phyloP scores from a whole-genome alignment of 768 basidiomycete genomes.

The Pisolithus albus region DNA sequence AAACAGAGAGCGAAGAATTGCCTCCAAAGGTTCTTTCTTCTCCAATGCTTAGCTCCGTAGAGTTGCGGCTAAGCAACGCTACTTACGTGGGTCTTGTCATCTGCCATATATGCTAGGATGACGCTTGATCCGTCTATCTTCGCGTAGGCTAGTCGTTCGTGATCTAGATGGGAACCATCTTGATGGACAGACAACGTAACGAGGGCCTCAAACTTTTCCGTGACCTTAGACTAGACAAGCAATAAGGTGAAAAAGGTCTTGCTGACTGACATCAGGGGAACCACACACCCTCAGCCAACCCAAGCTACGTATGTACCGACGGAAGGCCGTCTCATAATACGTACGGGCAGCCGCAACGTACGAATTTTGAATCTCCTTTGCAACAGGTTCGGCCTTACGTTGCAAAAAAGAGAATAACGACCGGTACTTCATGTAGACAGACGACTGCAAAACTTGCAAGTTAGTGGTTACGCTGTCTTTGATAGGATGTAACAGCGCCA shows the following conservation, averaged over 20 bases:
- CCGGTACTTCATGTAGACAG: slow-evolving; percentile 76
- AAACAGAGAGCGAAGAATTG: slow-evolving; percentile 74
- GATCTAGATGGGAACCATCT: slow-evolving; percentile 35
- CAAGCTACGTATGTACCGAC: slow-evolving; percentile 81
- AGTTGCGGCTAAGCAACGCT: background rate
- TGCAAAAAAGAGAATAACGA: slow-evolving; percentile 80
- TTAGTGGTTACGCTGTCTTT: slow-evolving; percentile 81
- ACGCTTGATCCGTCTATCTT: slow-evolving; percentile 76
- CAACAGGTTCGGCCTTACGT: slow-evolving; percentile 73
- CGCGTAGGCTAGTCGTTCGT: slow-evolving; percentile 56
- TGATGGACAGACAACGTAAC: slow-evolving; percentile 38
- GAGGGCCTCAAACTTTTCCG: slow-evolving; percentile 67
- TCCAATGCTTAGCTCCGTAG: slow-evolving; percentile 7
- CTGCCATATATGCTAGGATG: slow-evolving; percentile 81
- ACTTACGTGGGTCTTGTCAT: slow-evolving; percentile 80
- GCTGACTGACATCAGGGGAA: background rate
- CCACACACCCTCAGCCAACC: slow-evolving; percentile 63
- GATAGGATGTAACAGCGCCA: slow-evolving; percentile 77
- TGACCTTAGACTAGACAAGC: slow-evolving; percentile 47
- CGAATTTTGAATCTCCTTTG: slow-evolving; percentile 80
- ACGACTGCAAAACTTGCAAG: slow-evolving; percentile 87
- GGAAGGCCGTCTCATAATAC: slow-evolving; percentile 94
- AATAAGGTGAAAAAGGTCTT: background rate
- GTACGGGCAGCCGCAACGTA: slow-evolving; percentile 78
- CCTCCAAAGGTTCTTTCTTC: slow-evolving; percentile 80